These are phyloP conservation scores for Niebla homalea DNA, from an alignment of 495 filamentous ascomycete genomes.

Conservation along the genomic window DNA sequence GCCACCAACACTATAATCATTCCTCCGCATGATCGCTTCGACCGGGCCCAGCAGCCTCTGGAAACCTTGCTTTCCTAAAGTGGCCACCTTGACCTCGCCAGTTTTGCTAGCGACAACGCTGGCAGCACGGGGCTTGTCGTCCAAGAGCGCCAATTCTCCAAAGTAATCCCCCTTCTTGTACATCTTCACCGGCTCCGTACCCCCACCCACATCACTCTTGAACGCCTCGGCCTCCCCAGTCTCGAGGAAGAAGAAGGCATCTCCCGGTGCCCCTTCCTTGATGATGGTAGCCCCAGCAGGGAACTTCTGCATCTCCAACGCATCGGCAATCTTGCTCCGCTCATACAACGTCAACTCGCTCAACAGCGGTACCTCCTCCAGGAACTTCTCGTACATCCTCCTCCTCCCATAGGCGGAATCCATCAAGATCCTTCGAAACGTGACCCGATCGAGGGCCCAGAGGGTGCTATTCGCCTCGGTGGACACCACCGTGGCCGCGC, in stretches of 20 bases:
- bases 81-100: constrained; percentile 82
- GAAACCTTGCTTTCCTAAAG: constrained; percentile 84
- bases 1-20: constrained; percentile 33
- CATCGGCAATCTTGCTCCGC: constrained; percentile 92
- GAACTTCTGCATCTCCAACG: constrained; percentile 79
- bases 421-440: constrained; percentile 96
- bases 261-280: constrained; percentile 77
- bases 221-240: constrained; percentile 75
- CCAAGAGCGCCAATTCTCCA: constrained; percentile 82
- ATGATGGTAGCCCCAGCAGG: constrained; percentile 74
- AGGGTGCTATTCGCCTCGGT: constrained; percentile 66
- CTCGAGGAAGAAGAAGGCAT: constrained; percentile 88
- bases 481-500: constrained; percentile 89
- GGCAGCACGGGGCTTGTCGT: constrained; percentile 88
- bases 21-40: constrained; percentile 85
- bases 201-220: constrained; percentile 44
- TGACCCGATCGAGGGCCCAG: constrained; percentile 90
- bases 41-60: constrained; percentile 87
- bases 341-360: constrained; percentile 77
- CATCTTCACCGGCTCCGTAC: constrained; percentile 52
- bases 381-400: constrained; percentile 91
- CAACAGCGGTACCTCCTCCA: constrained; percentile 92
- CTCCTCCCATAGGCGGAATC: constrained; percentile 92
- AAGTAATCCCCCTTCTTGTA: constrained; percentile 94
- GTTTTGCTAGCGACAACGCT: constrained; percentile 53